Percentiles rank a stretch among this genome's conserved stretches.
Conservation (phyloP, 23 red algal species). For the Agarophyton chilense region DNA sequence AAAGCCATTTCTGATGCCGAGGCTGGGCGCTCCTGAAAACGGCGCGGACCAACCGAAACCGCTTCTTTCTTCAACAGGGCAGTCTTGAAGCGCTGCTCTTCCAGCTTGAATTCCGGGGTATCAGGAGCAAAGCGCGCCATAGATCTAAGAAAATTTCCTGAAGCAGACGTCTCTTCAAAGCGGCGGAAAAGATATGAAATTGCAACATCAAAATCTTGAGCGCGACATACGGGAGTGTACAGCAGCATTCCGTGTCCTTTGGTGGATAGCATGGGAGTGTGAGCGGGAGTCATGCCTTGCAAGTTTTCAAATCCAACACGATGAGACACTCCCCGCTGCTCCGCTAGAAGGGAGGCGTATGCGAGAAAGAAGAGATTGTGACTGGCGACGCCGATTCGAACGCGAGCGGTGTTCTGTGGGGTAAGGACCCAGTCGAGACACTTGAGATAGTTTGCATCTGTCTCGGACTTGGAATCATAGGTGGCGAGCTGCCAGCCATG, state of each 20-base stretch:
- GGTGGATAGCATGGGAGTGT: conserved; percentile 27
- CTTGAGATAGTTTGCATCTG: conserved; percentile 64
- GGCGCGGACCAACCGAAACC: conserved; percentile 29
- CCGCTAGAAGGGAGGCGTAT: conserved; percentile 38
- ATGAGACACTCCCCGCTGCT: conserved; percentile 32
- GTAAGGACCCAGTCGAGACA: conserved; percentile 66
- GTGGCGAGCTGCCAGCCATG: conserved; percentile 61
- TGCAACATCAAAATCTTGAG: conserved; percentile 47
- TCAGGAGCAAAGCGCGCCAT: not conserved
- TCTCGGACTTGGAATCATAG: conserved; percentile 46
- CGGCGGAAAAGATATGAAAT: conserved; percentile 68
- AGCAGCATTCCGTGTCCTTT: conserved; percentile 59
- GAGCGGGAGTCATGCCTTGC: conserved; percentile 62
- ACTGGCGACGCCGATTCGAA: conserved; percentile 61
- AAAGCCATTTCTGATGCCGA: conserved; percentile 29
- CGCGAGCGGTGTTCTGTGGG: conserved; percentile 23
- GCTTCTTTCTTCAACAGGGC: conserved; percentile 15
- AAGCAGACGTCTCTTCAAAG: conserved; percentile 44
- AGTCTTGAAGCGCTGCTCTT: conserved; percentile 33
- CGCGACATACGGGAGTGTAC: conserved; percentile 65
- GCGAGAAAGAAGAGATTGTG: conserved; percentile 65
- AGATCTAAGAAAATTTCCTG: conserved; percentile 61
- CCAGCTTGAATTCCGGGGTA: conserved; percentile 35
- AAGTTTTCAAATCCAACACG: conserved; percentile 64
- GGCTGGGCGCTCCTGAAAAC: conserved; percentile 31